Evolutionary conservation across 2,329 filamentous ascomycete genomes (phyloP), one percentile per base, ranked within the genome.

Genomic region (Saccharata proteae): DNA sequence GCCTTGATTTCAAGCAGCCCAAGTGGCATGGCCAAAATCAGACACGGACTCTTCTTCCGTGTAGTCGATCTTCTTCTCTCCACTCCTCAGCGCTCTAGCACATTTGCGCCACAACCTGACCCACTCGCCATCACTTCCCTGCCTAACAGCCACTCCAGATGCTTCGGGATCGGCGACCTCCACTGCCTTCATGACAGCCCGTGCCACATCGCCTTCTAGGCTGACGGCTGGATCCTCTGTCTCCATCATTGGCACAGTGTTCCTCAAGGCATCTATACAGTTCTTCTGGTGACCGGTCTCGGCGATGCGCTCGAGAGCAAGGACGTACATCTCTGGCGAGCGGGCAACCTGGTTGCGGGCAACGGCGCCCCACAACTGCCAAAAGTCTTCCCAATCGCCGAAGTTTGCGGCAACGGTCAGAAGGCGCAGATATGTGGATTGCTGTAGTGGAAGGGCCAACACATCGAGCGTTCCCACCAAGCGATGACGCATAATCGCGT

Each of bases 211-310:
- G 2, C 58, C 62, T 6, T 56, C 39, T 1, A 67, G 53, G 15
- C 40, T 31, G 11, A 81, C 59, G 0, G 58, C 54, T 2, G 67
- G 65, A 1, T 59, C 38, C 45, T 81, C 75, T 27, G 54, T 49
- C 12, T 58, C 39, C 69, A 81, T 76, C 45, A 77, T 71, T 2
- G 64, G 60, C n/a, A 71, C 60, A 45, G 67, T 69, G 38, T 57
- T 63, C n/a, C 62, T 64, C 38, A 71, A 53, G 14, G 58, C 64
- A 36, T 60, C 58, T 32, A 52, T 61, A 47, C 61, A 74, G 38
- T 57, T 49, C 28, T 35, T 43, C 34, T 61, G 52, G 39, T 68
- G 55, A 0, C 51, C 43, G 0, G 63, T 61, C 4, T 55, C 46
- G 1, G 66, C 63, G 32, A 74, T 59, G 16, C 58, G 46, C 10